Percentiles rank a stretch among this genome's conserved stretches.
These are phyloP conservation scores for Schizothecium vesticola DNA, from an alignment of 495 filamentous ascomycete genomes.

Conservation along the genomic window DNA sequence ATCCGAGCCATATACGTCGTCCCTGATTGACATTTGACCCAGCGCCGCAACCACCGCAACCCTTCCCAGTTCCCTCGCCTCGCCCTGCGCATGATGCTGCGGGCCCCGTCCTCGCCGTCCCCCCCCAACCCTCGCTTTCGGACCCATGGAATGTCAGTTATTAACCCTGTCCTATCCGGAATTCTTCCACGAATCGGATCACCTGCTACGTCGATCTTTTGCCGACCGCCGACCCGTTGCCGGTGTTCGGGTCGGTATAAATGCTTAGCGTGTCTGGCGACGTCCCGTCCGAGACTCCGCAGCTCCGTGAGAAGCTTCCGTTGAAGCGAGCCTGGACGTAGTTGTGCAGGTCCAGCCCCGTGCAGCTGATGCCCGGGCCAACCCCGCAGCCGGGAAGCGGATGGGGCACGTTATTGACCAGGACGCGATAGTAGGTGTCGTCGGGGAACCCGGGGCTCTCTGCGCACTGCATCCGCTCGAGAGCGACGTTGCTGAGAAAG, in stretches of 20 bases:
- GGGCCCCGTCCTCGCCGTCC: not conserved
- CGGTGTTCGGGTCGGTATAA: constrained; percentile 28
- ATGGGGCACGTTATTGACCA: constrained; percentile 35
- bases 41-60: not conserved
- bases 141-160: not conserved
- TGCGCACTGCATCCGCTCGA: constrained; percentile 39
- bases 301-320: constrained; percentile 28
- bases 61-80: constrained; percentile 1
- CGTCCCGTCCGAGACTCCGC: constrained; percentile 30
- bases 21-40: not conserved
- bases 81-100: constrained; percentile 3
- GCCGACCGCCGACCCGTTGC: constrained; percentile 33
- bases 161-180: not conserved
- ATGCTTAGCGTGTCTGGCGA: constrained; percentile 31
- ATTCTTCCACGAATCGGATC: constrained; percentile 6
- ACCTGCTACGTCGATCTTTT: constrained; percentile 19
- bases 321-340: constrained; percentile 32
- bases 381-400: constrained; percentile 30
- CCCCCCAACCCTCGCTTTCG: not conserved
- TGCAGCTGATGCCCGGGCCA: constrained; percentile 34
- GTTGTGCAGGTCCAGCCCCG: constrained; percentile 24
- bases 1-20: not conserved
- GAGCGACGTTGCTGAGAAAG: constrained; percentile 40
- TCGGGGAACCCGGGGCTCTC: constrained; percentile 30
- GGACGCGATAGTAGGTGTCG: constrained; percentile 33